A percentile compares a stretch with the other conserved stretches of the same genome.
Conservation (phyloP, 164 flowering plant species). For the Nymphaea thermarum region DNA sequence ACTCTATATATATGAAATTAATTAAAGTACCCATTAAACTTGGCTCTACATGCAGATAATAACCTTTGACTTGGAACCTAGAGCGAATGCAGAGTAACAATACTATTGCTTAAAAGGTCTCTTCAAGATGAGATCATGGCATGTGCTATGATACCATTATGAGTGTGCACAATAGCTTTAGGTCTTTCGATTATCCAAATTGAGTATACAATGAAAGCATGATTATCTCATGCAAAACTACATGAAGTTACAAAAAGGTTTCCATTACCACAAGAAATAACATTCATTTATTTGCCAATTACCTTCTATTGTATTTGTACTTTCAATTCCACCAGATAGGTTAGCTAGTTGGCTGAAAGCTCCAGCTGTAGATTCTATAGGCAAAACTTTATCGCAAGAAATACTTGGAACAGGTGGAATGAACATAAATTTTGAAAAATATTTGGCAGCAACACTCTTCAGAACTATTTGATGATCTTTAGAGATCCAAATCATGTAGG, state of each 20-base stretch:
- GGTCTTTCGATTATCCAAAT: conserved; percentile 99
- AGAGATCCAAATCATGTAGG: conserved; percentile 71
- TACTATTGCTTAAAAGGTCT: background rate
- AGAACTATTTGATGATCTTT: conserved; percentile 65
- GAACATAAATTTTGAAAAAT: conserved; percentile 48
- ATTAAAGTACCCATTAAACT: background rate
- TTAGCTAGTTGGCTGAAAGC: conserved; percentile 14
- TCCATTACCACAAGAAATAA: background rate
- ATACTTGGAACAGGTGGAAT: conserved; percentile 46
- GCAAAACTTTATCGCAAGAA: conserved; percentile 13
- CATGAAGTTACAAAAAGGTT: background rate
- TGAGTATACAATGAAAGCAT: conserved; percentile 83
- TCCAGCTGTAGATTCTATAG: conserved; percentile 14
- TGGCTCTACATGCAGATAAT: background rate
- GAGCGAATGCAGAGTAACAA: background rate
- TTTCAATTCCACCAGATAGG: conserved; percentile 16
- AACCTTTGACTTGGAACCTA: background rate
- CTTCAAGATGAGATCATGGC: conserved; percentile 15
- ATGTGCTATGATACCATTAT: conserved; percentile 72
- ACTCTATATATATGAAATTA: too few relatives aligned
- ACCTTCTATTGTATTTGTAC: conserved; percentile 28
- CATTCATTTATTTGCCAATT: background rate
- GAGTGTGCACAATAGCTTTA: conserved; percentile 97
- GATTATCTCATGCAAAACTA: conserved; percentile 41
- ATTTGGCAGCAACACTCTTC: conserved; percentile 69